Percentiles rank a stretch among this genome's conserved stretches.
Evolutionary conservation across 228 moss, liverwort and hornwort genomes (phyloP).

Genomic region (Sphagnum magellanicum): DNA sequence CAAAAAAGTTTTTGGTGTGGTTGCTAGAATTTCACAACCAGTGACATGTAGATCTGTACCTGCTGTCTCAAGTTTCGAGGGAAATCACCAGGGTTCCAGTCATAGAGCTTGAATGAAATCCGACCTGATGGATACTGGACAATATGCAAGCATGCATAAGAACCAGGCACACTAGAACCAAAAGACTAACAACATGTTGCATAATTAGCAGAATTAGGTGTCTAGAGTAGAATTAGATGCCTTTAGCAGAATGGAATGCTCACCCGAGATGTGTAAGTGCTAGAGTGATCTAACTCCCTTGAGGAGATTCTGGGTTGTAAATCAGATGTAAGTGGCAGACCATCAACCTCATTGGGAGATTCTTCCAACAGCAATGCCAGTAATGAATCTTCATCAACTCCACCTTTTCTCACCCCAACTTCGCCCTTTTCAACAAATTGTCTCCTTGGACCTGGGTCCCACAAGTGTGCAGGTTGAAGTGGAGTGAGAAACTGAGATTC

Average conservation of each 20-base stretch:
- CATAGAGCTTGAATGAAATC: constrained; percentile 94
- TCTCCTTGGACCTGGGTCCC: constrained; percentile 25
- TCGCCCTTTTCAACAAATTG: constrained; percentile 4
- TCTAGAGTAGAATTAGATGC: too few relatives aligned
- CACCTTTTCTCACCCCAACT: constrained; percentile 29
- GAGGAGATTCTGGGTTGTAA: constrained; percentile 11
- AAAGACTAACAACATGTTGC: not conserved
- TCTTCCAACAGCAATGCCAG: constrained; percentile 81
- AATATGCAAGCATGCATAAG: not conserved
- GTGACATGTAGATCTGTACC: constrained; percentile 18
- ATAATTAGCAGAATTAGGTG: not conserved
- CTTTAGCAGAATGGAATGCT: constrained; percentile 1
- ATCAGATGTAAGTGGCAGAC: constrained; percentile 7
- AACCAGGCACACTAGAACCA: not conserved
- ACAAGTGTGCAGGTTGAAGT: constrained; percentile 18
- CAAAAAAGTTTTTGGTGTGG: not conserved
- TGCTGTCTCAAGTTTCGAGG: constrained; percentile 93
- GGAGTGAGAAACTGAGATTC: constrained; percentile 14
- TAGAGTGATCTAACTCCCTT: constrained; percentile 5
- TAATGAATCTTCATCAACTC: constrained; percentile 81
- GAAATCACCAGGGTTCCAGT: constrained; percentile 99
- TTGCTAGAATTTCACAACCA: not conserved
- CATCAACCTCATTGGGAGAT: constrained; percentile 20
- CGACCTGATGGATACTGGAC: constrained; percentile 86
- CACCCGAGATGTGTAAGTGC: constrained; percentile 58